Base-by-base conservation (phyloP, 345 rosid genomes). In the Viola odorata region DNA sequence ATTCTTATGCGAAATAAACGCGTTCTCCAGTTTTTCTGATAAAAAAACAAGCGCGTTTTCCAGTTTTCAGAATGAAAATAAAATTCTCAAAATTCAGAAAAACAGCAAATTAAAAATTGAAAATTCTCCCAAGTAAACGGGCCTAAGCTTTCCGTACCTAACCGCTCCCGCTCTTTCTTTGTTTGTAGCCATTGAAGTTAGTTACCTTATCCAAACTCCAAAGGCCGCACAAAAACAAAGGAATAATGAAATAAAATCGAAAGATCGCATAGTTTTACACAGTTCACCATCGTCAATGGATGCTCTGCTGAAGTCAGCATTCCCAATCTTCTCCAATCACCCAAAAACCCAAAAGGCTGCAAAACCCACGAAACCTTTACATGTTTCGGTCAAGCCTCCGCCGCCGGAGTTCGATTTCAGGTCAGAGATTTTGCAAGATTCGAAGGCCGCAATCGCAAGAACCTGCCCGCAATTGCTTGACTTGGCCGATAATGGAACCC, bases 341-440 rank as follows among this genome's bases (percentile, higher is more conserved):
- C 82, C 70, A 52, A 74, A 61, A 6, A 66, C 58, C 16, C 56
- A 39, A 11, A 36, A 12, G 6, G 32, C 32, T 23, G 11, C 58
- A 12, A 82, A 72, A 68, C 76, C 67, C 41, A 38, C 67, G 52
- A 74, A 60, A 54, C 68, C 82, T 69, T 55, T 44, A 37, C 74
- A 57, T 15, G 95, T 74, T 67, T 81, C 91, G 12, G 57, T 84
- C 69, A 81, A 81, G 51, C 73, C 84, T 16, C 95, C 91, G 8
- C 95, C 97, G 0, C 77, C 82, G 3, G 95, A 78, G 58, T 94
- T 94, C 68, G 84, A 90, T 63, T 88, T 78, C 86, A 76, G 87
- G 68, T 60, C 73, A 41, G 77, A 80, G 36, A 65, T 90, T 41
- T 74, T 79, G 50, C 63, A 73, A 3, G 78, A 78, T 5, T 90